Percentiles rank a stretch among this genome's conserved stretches.
Evolutionary conservation across 1,139 yeast genomes (phyloP).

Genomic region (Kodamaea plutei): DNA sequence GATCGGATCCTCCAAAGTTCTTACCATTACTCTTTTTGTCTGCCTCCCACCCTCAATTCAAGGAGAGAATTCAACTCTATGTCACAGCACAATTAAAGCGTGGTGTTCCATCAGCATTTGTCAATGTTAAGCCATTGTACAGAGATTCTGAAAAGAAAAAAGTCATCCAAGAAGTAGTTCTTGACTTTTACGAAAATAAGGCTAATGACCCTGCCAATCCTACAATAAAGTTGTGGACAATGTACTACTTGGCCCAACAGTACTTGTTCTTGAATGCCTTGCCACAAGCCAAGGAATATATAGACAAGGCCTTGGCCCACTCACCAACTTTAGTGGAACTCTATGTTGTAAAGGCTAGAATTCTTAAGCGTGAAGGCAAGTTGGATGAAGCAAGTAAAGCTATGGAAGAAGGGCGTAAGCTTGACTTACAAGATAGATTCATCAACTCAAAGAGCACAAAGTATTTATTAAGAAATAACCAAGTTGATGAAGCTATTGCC

Average conservation of each 20-base stretch:
- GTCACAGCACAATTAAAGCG: constrained; percentile 59
- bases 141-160: constrained; percentile 43
- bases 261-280: constrained; percentile 54
- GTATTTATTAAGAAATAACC: constrained; percentile 76
- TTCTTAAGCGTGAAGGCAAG: constrained; percentile 69
- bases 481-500: constrained; percentile 71
- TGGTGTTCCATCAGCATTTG: constrained; percentile 90
- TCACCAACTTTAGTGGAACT: constrained; percentile 84
- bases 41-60: constrained; percentile 47
- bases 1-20: constrained; percentile 73
- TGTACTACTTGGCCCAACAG: constrained; percentile 80
- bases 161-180: constrained; percentile 52
- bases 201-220: constrained; percentile 38
- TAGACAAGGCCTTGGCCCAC: constrained; percentile 64
- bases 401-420: constrained; percentile 67
- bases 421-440: constrained; percentile 88
- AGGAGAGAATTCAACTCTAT: constrained; percentile 45
- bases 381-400: constrained; percentile 55
- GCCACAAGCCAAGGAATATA: constrained; percentile 47
- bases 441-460: constrained; percentile 86
- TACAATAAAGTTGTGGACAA: constrained; percentile 65
- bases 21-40: constrained; percentile 73
- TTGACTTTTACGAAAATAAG: constrained; percentile 37
- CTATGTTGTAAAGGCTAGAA: constrained; percentile 74
- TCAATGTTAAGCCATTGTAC: constrained; percentile 79